Evolutionary conservation across 2,329 filamentous ascomycete species (phyloP).

Genomic region (Epichloe baconii): DNA sequence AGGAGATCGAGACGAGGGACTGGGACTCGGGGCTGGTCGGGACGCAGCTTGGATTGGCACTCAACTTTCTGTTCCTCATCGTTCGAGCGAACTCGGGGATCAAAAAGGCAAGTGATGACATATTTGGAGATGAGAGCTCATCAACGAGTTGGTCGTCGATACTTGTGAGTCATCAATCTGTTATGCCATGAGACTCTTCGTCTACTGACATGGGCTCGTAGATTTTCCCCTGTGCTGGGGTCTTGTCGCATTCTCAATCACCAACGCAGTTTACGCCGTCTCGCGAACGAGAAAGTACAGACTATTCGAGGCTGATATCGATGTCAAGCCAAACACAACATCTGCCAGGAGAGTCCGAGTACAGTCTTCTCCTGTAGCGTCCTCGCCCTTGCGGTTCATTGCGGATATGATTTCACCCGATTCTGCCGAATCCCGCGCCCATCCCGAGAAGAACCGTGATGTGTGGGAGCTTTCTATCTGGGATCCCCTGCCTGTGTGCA

Average conservation of each 20-base stretch:
- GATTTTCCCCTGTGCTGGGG: slow-evolving; percentile 58
- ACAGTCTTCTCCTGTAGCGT: slow-evolving; percentile 64
- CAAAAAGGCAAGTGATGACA: slow-evolving; percentile 52
- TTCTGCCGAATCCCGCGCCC: slow-evolving; percentile 67
- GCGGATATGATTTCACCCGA: slow-evolving; percentile 53
- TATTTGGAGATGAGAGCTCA: slow-evolving; percentile 61
- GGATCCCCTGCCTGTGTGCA: slow-evolving; percentile 77
- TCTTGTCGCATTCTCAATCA: slow-evolving; percentile 50
- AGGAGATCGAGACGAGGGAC: slow-evolving; percentile 82
- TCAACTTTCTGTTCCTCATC: slow-evolving; percentile 72
- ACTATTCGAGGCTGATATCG: slow-evolving; percentile 77
- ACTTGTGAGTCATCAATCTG: slow-evolving; percentile 28
- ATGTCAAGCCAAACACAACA: slow-evolving; percentile 61
- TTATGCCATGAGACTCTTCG: too few species aligned
- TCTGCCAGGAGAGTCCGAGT: slow-evolving; percentile 83
- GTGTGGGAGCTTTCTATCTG: slow-evolving; percentile 93
- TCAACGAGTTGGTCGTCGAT: slow-evolving; percentile 52
- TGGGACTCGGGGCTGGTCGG: slow-evolving; percentile 77
- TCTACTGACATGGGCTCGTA: slow-evolving; percentile 18
- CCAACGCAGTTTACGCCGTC: slow-evolving; percentile 75
- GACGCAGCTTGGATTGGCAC: slow-evolving; percentile 56
- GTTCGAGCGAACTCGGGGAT: slow-evolving; percentile 63
- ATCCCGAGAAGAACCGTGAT: slow-evolving; percentile 69
- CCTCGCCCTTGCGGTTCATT: slow-evolving; percentile 67
- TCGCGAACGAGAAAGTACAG: slow-evolving; percentile 74